Conservation (phyloP, 2,329 filamentous ascomycete genomes). For the Lachnellula arida region DNA sequence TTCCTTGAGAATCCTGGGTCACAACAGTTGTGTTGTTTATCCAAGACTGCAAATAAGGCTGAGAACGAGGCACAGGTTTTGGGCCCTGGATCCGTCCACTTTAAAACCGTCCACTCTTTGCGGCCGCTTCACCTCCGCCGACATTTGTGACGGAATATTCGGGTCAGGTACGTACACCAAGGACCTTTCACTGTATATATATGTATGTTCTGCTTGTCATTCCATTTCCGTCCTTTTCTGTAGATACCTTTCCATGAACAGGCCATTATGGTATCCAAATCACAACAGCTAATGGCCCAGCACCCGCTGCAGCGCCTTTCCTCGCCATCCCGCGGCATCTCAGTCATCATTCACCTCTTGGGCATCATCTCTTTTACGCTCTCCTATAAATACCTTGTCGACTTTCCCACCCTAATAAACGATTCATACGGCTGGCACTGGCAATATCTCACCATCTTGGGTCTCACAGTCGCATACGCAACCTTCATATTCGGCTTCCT, state of each 20-base stretch:
- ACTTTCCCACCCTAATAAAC: constrained; percentile 49
- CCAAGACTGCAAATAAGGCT: constrained; percentile 2
- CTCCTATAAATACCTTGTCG: constrained; percentile 48
- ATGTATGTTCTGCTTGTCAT: background rate
- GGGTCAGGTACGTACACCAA: no score
- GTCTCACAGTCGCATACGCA: constrained; percentile 54
- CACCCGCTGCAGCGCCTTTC: constrained; percentile 63
- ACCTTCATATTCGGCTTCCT: constrained; percentile 59
- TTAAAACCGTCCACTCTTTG: background rate
- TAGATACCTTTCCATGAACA: constrained; percentile 1
- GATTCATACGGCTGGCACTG: constrained; percentile 51
- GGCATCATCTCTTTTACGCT: constrained; percentile 50
- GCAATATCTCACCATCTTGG: constrained; percentile 67
- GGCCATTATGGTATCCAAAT: constrained; percentile 12
- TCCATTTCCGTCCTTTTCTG: background rate
- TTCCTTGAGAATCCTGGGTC: background rate
- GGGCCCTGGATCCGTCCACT: background rate
- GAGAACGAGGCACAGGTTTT: constrained; percentile 1
- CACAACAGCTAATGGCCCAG: constrained; percentile 34
- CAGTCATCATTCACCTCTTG: constrained; percentile 55
- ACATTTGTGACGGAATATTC: background rate
- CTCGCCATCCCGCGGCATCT: constrained; percentile 60
- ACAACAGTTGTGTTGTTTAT: background rate
- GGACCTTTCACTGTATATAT: background rate
- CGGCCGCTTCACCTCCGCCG: no score